Evolutionary conservation across 1,284 basidiomycete species (phyloP).

Genomic region (Lignosus rhinocerotis): DNA sequence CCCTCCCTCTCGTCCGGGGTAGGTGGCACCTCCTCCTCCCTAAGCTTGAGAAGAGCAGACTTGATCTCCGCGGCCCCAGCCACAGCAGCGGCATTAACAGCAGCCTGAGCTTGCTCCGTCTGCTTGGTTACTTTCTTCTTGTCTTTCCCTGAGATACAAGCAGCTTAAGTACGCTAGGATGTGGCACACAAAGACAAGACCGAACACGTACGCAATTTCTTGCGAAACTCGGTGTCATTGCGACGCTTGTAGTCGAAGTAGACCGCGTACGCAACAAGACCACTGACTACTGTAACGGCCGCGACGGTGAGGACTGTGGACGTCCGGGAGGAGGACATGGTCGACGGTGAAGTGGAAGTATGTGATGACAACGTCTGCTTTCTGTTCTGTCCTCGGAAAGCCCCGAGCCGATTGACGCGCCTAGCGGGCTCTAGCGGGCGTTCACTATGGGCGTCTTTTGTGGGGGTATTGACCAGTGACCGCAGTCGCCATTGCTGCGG

Average conservation of each 20-base stretch:
- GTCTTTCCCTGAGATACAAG: slow-evolving; percentile 72
- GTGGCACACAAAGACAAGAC: slow-evolving; percentile 8
- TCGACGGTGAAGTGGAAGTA: slow-evolving; percentile 28
- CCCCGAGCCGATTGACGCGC: slow-evolving; percentile 20
- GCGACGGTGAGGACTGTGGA: slow-evolving; percentile 55
- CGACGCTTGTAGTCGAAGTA: slow-evolving; percentile 97
- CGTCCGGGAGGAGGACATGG: slow-evolving; percentile 34
- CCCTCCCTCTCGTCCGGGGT: slow-evolving; percentile 77
- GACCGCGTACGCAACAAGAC: slow-evolving; percentile 76
- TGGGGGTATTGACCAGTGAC: not conserved
- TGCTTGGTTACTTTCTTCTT: slow-evolving; percentile 88
- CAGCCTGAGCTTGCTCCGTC: slow-evolving; percentile 55
- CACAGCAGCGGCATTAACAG: slow-evolving; percentile 39
- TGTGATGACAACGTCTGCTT: slow-evolving; percentile 14
- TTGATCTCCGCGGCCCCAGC: slow-evolving; percentile 55
- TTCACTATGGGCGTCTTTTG: not conserved
- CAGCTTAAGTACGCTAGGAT: not conserved
- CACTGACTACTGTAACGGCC: slow-evolving; percentile 62
- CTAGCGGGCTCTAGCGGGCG: not conserved
- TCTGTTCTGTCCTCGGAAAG: slow-evolving; percentile 10
- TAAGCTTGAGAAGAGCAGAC: slow-evolving; percentile 62
- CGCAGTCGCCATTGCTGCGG: not conserved
- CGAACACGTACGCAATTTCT: slow-evolving; percentile 73
- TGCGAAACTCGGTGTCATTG: slow-evolving; percentile 87
- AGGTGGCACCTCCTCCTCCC: slow-evolving; percentile 64